Base-by-base conservation (phyloP, 768 basidiomycete genomes). In the Podaxis sp. region DNA sequence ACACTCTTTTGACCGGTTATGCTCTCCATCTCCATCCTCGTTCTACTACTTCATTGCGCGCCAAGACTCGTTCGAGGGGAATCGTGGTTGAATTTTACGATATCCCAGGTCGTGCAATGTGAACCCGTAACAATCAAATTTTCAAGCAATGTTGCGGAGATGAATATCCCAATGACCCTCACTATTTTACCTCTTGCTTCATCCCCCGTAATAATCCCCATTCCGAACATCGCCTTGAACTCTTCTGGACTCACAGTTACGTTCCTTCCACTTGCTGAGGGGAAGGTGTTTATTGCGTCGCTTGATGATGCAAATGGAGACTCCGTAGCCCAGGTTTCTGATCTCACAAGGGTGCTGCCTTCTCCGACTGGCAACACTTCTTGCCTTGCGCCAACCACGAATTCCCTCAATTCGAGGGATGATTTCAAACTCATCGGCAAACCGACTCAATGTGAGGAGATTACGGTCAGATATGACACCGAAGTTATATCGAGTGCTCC, bases 181-280 rank as follows among this genome's bases (percentile, higher is more conserved):
- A 80, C 80, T 39, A 70, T 89, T 68, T 65, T 88, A 64, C 86
- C 87, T 55, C 73, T 86, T 67, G 79, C 81, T 65, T 78, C 77
- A n/a, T 75, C 76, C 33, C 83, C 84, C 1, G 70, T 85, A 49
- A 74, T 74, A 46, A 77, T 88, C 57, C 74, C 79, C 26, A 75
- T 88, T 40, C 76, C 80, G 12, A 68, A 74, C 52, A 69, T 74
- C 53, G 64, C 71, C 15, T 70, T 73, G 24, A 73, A 79, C 57
- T 71, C 73, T 13, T 74, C 75, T 9, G 83, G 83, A 1, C 75
- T 82, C 15, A 71, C 71, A 33, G 74, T 87, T 56, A 76, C 81
- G 4, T 84, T 83, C 67, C 74, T 88, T 1, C 87, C 87, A 4
- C 73, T 86, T 19, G 64, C 77, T 2, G 81, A 78, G 1, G 80